Conservation (phyloP, 2,329 filamentous ascomycete genomes). For the Zymoseptoria passerinii region DNA sequence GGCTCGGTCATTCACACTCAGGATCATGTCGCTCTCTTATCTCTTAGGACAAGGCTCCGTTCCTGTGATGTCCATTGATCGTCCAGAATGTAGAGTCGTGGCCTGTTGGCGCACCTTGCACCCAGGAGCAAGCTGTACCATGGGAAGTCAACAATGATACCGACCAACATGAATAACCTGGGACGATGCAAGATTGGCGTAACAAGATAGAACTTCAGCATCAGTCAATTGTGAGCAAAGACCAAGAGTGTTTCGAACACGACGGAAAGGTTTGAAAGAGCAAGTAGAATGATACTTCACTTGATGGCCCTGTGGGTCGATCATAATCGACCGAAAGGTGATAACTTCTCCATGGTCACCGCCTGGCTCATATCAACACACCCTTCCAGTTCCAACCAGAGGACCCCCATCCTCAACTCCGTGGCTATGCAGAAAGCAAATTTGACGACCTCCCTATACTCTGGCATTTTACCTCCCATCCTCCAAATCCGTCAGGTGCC, state of each 20-base stretch:
- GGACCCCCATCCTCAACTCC: not conserved
- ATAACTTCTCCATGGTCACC: not conserved
- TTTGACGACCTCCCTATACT: not conserved
- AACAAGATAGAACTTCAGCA: too few species aligned
- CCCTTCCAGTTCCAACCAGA: not conserved
- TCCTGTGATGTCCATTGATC: not conserved
- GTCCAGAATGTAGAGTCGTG: not conserved
- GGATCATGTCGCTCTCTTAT: too few species aligned
- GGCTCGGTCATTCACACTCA: too few species aligned
- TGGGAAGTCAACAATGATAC: too few species aligned
- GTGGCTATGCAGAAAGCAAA: not conserved
- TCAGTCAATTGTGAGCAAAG: too few species aligned
- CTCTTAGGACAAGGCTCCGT: too few species aligned
- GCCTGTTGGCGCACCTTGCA: not conserved
- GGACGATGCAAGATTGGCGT: too few species aligned
- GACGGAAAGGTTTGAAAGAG: not conserved
- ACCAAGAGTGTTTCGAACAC: not conserved
- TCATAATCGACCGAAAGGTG: not conserved
- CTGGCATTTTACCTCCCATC: conserved; percentile 21
- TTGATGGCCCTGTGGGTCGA: not conserved
- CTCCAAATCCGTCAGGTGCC: conserved; percentile 50
- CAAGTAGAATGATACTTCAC: not conserved
- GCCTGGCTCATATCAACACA: not conserved
- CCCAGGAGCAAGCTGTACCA: too few species aligned
- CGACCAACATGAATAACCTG: too few species aligned